Base-by-base conservation (phyloP, 2,329 filamentous ascomycete species). In the Cladophialophora carrionii region DNA sequence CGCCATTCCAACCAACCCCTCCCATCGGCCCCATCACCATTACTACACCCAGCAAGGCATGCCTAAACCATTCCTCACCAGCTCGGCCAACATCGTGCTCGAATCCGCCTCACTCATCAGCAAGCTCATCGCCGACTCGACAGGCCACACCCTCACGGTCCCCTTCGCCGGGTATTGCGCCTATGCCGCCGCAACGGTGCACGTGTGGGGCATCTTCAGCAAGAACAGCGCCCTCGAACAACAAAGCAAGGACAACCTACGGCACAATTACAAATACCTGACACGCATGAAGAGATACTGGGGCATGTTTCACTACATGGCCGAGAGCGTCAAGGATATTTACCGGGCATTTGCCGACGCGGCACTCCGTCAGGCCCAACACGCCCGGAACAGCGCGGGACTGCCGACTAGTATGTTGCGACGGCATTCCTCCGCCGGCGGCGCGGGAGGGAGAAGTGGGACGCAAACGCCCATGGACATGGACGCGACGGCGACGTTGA, bases 271-370 rank as follows among this genome's bases (percentile, higher is more conserved):
- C 72, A 91, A 90, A 73, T 98, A 95, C 72, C 80, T 99, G 52
- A 89, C 90, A 61, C 95, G 91, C 77, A 96, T 98, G 91, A 97
- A 96, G 81, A 91, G 91, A 66, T 93, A 95, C 73, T 99, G 95
- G 95, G 95, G 94, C 66, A 96, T 97, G 90, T 97, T 98, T 74
- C 91, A 96, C 75, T 97, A 92, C 79, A 93, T 98, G 85, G 89
- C 92, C 0, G 93, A 98, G 75, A 95, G 94, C 73, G 84, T 97
- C 41, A 92, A 95, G 65, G 90, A 94, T 61, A 87, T 96, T 67
- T 99, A 96, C 75, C 87, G 90, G 58, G 86, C 88, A 55, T 94
- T 92, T 71, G 88, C 92, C 17, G 92, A 97, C 75, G 89, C 89
- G n/a, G 87, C 88, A 9, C 51, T 56, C 37, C 70, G 59, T 31